Conservation (phyloP, 192 early-diverging fungal genomes). For the Linnemannia hyalina region DNA sequence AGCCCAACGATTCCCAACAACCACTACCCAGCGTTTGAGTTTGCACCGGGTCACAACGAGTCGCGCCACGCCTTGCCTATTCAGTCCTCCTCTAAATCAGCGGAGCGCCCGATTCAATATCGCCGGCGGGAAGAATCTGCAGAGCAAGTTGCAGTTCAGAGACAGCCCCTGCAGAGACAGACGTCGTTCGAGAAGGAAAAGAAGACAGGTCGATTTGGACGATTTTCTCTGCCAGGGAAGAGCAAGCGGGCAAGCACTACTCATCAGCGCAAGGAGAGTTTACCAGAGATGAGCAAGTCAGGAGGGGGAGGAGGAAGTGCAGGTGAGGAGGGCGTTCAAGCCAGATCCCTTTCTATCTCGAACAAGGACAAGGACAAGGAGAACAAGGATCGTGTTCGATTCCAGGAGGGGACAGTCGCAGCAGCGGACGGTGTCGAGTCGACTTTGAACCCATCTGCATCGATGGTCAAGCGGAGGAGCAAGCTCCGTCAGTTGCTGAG, state of each 20-base stretch:
- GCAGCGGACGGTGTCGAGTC: neutral
- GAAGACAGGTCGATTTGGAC: slow-evolving; percentile 14
- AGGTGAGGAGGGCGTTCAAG: neutral
- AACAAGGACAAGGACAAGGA: neutral
- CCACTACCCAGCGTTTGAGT: slow-evolving; percentile 1
- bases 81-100: neutral
- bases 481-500: slow-evolving; percentile 34
- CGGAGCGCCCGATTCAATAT: neutral
- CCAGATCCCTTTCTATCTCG: neutral
- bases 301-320: neutral
- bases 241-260: neutral
- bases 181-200: slow-evolving; percentile 15
- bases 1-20: slow-evolving; percentile 2
- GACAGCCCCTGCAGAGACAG: slow-evolving; percentile 19
- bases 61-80: slow-evolving; percentile 4
- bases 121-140: neutral
- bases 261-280: slow-evolving; percentile 16
- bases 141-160: slow-evolving; percentile 2
- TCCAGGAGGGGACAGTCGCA: neutral
- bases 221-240: slow-evolving; percentile 10
- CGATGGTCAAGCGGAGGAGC: slow-evolving; percentile 18
- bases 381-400: slow-evolving; percentile 7
- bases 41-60: neutral
- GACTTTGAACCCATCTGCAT: neutral
- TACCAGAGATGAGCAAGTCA: neutral